Conservation (phyloP, 805 yeast species). For the Schizosaccharomyces lindneri region DNA sequence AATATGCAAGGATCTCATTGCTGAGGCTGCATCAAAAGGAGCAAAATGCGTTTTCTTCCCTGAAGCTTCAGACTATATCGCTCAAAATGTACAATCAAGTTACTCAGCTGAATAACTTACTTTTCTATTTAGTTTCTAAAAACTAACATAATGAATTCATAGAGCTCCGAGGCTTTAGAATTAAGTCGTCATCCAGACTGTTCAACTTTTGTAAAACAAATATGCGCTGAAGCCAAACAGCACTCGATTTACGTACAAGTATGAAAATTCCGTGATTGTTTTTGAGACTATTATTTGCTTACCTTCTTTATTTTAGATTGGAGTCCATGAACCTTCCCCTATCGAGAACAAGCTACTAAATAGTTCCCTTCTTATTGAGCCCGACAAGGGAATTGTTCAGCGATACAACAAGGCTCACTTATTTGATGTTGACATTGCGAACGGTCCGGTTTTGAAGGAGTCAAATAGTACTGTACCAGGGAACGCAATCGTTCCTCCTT, state of each 20-base stretch:
- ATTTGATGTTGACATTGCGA: constrained; percentile 63
- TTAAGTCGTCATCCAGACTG: constrained; percentile 27
- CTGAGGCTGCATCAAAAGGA: constrained; percentile 33
- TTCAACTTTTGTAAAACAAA: constrained; percentile 19
- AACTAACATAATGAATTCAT: neutral
- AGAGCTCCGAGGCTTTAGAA: constrained; percentile 32
- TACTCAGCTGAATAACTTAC: neutral
- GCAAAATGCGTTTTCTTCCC: constrained; percentile 52
- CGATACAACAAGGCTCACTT: constrained; percentile 69
- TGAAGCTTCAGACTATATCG: constrained; percentile 78
- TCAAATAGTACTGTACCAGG: constrained; percentile 36
- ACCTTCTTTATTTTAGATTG: constrained; percentile 20
- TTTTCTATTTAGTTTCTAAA: neutral
- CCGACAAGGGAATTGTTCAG: constrained; percentile 35
- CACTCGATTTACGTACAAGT: constrained; percentile 27
- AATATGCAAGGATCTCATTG: constrained; percentile 32
- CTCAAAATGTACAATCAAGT: constrained; percentile 19
- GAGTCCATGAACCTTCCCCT: constrained; percentile 59
- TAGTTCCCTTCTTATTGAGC: constrained; percentile 45
- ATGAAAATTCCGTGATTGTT: neutral
- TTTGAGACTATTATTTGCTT: neutral
- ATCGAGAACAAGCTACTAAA: constrained; percentile 15
- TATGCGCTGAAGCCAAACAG: constrained; percentile 23
- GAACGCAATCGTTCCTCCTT: constrained; percentile 23
- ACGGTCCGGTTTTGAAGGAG: constrained; percentile 63